These are phyloP conservation scores for Fimicolochytrium jonesii DNA, from an alignment of 192 early-diverging fungal genomes.

Conservation along the genomic window DNA sequence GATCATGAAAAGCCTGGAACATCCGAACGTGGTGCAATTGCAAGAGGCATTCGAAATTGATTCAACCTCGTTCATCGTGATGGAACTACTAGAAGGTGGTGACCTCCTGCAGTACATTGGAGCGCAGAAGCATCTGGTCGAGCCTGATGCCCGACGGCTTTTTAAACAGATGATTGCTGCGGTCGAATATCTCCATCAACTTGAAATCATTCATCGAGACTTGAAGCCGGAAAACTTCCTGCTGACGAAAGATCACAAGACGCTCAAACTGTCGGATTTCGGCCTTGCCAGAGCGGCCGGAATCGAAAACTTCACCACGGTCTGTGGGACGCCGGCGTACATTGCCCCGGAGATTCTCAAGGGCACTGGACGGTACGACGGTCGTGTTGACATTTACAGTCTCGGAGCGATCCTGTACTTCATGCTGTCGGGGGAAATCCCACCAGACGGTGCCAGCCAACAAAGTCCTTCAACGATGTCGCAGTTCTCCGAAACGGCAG, in stretches of 20 bases:
- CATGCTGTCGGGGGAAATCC: constrained; percentile 35
- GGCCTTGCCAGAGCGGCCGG: constrained; percentile 66
- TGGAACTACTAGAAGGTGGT: constrained; percentile 29
- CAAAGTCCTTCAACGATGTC: too few species aligned
- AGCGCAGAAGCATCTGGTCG: neutral
- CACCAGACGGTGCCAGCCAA: too few species aligned
- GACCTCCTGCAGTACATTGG: constrained; percentile 27
- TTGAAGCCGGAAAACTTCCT: constrained; percentile 41
- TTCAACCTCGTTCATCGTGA: constrained; percentile 16
- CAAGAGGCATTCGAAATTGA: constrained; percentile 24
- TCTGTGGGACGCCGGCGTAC: constrained; percentile 31
- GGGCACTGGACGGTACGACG: constrained; percentile 20
- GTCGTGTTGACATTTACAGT: constrained; percentile 38
- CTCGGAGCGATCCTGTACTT: constrained; percentile 38
- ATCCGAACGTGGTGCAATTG: constrained; percentile 32
- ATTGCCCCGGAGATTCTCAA: constrained; percentile 32
- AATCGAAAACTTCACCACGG: constrained; percentile 7
- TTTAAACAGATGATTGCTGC: constrained; percentile 53
- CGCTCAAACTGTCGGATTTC: constrained; percentile 82
- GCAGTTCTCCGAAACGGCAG: neutral
- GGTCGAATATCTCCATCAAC: constrained; percentile 65
- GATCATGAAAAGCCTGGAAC: neutral
- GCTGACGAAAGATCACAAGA: neutral
- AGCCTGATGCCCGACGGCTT: constrained; percentile 14
- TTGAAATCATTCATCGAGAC: constrained; percentile 78